phyloP scores from a whole-genome alignment of 2,329 filamentous ascomycete species.

The Mollisia scopiformis region DNA sequence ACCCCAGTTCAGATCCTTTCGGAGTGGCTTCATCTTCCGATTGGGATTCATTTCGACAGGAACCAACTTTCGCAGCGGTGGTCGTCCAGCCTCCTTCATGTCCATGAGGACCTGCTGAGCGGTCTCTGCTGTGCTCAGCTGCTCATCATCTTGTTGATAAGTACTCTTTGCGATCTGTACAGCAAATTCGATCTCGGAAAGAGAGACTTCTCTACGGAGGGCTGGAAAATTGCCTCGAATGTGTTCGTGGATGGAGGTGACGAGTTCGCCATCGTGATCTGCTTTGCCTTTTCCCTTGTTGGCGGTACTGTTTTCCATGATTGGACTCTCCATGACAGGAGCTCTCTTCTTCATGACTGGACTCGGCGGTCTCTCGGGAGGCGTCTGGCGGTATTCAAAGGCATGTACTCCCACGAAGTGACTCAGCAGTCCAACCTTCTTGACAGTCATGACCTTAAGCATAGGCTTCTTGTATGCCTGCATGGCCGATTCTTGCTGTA shows the following conservation, averaged over 20 bases:
- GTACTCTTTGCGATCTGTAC: not conserved
- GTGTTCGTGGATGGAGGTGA: not conserved
- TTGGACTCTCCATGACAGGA: no score
- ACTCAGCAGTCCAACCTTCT: not conserved
- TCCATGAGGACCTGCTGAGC: not conserved
- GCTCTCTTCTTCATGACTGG: not conserved
- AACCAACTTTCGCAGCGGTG: not conserved
- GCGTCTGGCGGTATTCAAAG: not conserved
- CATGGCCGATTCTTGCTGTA: not conserved
- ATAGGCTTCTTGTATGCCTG: not conserved
- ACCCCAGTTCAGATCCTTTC: conserved; percentile 1
- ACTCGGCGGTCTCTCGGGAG: not conserved
- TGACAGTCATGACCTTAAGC: not conserved
- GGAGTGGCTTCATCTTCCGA: not conserved
- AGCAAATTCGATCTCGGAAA: not conserved
- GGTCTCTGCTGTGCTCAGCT: no score
- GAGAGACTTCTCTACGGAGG: no score
- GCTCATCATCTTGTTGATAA: not conserved
- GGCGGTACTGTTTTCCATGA: no score
- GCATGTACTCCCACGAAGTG: not conserved
- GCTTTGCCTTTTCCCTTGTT: not conserved
- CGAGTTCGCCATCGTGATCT: not conserved
- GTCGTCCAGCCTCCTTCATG: not conserved
- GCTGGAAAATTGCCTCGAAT: no score
- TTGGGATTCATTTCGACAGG: not conserved